phyloP scores from a whole-genome alignment of 345 rosid species.

The Garcia nutans region DNA sequence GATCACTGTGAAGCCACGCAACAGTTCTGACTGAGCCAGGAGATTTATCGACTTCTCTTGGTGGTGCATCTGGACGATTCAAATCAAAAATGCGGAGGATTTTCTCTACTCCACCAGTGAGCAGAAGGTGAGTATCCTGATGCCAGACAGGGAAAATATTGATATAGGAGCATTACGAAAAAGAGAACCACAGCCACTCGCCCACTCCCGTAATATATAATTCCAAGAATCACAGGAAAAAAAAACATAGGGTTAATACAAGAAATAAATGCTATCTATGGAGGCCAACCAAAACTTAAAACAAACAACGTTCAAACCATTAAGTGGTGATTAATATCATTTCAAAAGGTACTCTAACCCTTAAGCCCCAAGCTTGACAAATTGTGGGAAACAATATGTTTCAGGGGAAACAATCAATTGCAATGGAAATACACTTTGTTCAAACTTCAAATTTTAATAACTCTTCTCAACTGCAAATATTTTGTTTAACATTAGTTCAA shows the following conservation, averaged over 20 bases:
- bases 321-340: neutral
- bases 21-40: constrained; percentile 76
- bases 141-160: neutral
- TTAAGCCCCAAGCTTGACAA: neutral
- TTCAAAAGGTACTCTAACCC: too few relatives aligned
- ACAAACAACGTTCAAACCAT: neutral
- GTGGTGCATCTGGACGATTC: constrained; percentile 74
- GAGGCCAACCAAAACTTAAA: neutral
- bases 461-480: neutral
- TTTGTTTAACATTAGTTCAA: neutral
- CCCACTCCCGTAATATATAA: neutral
- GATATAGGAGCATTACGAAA: neutral
- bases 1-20: constrained; percentile 89
- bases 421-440: neutral
- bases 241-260: neutral
- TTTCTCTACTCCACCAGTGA: constrained; percentile 85
- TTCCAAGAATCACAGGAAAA: neutral
- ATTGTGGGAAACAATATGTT: neutral
- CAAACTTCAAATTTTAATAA: neutral
- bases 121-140: constrained; percentile 72
- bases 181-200: neutral
- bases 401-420: neutral
- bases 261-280: neutral
- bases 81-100: constrained; percentile 71
- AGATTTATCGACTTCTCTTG: constrained; percentile 72